A percentile compares a stretch with the other conserved stretches of the same genome.
phyloP scores from a whole-genome alignment of 768 basidiomycete genomes.

The Termitomyces sp. region DNA sequence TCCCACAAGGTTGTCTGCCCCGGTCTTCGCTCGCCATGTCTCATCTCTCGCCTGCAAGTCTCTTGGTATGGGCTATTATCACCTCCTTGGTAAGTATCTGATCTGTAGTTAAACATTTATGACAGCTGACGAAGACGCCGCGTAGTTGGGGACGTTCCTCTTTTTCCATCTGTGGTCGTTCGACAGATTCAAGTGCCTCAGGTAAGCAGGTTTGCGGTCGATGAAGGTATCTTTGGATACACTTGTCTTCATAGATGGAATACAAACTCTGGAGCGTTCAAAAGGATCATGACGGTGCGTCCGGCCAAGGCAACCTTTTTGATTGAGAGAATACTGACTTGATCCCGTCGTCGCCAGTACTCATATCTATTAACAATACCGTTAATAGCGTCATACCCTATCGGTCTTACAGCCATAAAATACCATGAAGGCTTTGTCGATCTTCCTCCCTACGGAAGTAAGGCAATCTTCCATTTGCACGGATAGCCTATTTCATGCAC shows the following conservation, averaged over 20 bases:
- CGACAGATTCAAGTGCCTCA: conserved; percentile 74
- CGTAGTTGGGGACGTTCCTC: conserved; percentile 60
- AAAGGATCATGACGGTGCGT: conserved; percentile 50
- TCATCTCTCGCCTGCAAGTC: conserved; percentile 44
- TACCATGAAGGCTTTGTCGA: conserved; percentile 63
- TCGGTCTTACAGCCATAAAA: conserved; percentile 72
- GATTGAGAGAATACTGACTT: neutral
- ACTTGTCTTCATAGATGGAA: conserved; percentile 53
- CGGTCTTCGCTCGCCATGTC: neutral
- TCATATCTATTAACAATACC: conserved; percentile 68
- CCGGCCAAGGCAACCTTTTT: neutral
- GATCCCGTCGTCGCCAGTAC: conserved; percentile 45
- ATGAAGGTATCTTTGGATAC: neutral
- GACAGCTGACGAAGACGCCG: neutral
- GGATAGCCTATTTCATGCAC: neutral
- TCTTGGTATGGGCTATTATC: conserved; percentile 64
- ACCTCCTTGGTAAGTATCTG: conserved; percentile 43
- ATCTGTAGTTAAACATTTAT: neutral
- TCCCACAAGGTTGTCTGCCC: conserved; percentile 6
- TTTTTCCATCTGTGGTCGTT: conserved; percentile 78
- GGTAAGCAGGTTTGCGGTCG: conserved; percentile 33
- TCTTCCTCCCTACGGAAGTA: conserved; percentile 48
- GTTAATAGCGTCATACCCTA: conserved; percentile 50
- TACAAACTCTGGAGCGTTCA: conserved; percentile 69
- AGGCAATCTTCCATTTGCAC: conserved; percentile 18